These are phyloP conservation scores for Rutstroemia sydowiana DNA, from an alignment of 2,329 filamentous ascomycete species.

Conservation along the genomic window DNA sequence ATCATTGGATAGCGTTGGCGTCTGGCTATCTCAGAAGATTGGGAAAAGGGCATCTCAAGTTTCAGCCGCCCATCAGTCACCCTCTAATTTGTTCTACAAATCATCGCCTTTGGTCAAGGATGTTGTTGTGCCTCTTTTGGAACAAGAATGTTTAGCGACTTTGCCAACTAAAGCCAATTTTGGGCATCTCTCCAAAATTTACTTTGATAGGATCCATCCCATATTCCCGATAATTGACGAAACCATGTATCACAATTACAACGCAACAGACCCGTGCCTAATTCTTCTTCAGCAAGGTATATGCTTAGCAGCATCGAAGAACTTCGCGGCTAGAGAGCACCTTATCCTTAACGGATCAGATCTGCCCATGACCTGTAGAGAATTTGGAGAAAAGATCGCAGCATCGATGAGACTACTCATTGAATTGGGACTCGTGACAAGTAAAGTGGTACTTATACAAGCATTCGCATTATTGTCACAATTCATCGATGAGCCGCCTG, in stretches of 20 bases:
- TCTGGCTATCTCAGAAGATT: constrained; percentile 39
- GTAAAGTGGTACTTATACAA: constrained; percentile 49
- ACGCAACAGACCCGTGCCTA: constrained; percentile 28
- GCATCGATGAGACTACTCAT: constrained; percentile 29
- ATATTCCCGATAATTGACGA: constrained; percentile 26
- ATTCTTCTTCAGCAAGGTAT: constrained; percentile 45
- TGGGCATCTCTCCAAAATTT: constrained; percentile 36
- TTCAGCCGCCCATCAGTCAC: constrained; percentile 5
- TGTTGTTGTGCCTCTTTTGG: constrained; percentile 20
- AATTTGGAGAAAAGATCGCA: constrained; percentile 21
- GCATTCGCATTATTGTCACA: constrained; percentile 47
- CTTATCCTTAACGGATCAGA: constrained; percentile 27
- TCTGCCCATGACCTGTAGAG: constrained; percentile 12
- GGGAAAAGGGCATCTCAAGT: neutral
- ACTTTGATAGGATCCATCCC: constrained; percentile 27
- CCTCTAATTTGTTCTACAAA: constrained; percentile 16
- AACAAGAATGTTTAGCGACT: constrained; percentile 33
- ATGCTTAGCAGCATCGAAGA: constrained; percentile 46
- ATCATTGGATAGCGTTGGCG: constrained; percentile 46
- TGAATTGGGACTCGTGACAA: constrained; percentile 46
- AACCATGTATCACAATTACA: constrained; percentile 30
- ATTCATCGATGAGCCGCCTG: constrained; percentile 50
- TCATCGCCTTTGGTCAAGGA: constrained; percentile 16
- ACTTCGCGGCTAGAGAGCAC: constrained; percentile 38
- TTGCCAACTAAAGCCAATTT: constrained; percentile 42